A percentile compares a stretch with the other conserved stretches of the same genome.
These are phyloP conservation scores for Byssothecium circinans DNA, from an alignment of 2,329 filamentous ascomycete genomes.

Conservation along the genomic window DNA sequence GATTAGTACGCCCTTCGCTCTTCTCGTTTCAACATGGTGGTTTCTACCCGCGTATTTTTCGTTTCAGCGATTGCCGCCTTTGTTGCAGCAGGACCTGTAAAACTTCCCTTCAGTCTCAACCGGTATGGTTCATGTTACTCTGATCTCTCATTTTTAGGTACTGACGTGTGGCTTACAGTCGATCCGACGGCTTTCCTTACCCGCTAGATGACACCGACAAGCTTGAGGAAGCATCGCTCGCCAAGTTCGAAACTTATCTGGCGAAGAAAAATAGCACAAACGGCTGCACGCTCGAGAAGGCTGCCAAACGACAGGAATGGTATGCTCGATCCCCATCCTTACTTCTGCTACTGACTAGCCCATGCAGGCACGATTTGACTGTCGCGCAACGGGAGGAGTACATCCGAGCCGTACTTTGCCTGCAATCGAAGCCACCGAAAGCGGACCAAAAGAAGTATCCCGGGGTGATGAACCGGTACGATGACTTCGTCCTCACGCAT, in stretches of 20 bases:
- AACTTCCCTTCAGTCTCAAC: conserved; percentile 8
- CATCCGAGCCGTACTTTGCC: conserved; percentile 24
- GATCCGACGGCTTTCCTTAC: conserved; percentile 24
- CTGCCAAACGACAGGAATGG: conserved; percentile 24
- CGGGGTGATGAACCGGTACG: conserved; percentile 22
- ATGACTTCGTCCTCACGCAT: conserved; percentile 29
- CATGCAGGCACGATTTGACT: conserved; percentile 22
- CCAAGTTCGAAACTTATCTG: conserved; percentile 26
- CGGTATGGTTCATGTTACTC: conserved; percentile 1
- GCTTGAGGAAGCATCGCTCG: conserved; percentile 18
- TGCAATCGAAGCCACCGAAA: conserved; percentile 25
- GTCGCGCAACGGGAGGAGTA: conserved; percentile 23
- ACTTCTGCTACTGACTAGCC: not conserved
- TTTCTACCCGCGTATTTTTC: not conserved
- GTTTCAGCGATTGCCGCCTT: not conserved
- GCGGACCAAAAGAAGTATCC: conserved; percentile 18
- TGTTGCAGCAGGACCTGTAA: not conserved
- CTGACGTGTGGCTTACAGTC: not conserved
- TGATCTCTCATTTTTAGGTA: not conserved
- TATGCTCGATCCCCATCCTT: conserved; percentile 2
- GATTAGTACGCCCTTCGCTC: not conserved
- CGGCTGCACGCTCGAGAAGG: conserved; percentile 27
- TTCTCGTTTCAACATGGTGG: not conserved
- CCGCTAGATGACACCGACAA: conserved; percentile 26
- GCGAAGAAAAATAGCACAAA: conserved; percentile 20